Evolutionary conservation across 345 rosid genomes (phyloP).

Genomic region (Salix dunnii): DNA sequence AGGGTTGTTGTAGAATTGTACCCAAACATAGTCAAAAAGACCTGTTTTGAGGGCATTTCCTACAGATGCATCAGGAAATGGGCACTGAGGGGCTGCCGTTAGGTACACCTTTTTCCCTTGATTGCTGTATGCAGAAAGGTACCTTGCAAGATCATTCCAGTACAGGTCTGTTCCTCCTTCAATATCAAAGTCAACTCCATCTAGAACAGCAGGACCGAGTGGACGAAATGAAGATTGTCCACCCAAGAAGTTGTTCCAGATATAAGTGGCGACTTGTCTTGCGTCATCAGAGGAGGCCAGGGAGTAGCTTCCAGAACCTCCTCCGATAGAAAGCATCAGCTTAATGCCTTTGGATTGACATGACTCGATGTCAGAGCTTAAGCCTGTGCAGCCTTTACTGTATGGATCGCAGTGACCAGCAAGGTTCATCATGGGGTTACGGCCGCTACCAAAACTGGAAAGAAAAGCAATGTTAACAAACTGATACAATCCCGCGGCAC

Average conservation of each 20-base stretch:
- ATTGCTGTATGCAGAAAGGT: constrained; percentile 9
- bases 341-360: constrained; percentile 15
- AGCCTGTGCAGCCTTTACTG: constrained; percentile 2
- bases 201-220: constrained; percentile 4
- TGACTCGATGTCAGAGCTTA: constrained; percentile 12
- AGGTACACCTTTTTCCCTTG: constrained; percentile 9
- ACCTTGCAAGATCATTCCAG: constrained; percentile 9
- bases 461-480: constrained; percentile 17
- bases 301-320: not conserved
- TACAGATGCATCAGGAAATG: constrained; percentile 12
- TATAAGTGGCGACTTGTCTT: constrained; percentile 14
- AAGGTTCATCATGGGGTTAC: constrained; percentile 8
- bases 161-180: constrained; percentile 6
- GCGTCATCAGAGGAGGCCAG: constrained; percentile 20
- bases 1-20: constrained; percentile 7
- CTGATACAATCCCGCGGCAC: constrained; percentile 9
- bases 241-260: constrained; percentile 15
- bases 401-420: constrained; percentile 13
- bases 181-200: constrained; percentile 6
- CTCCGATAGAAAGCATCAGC: constrained; percentile 11
- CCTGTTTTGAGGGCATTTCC: constrained; percentile 5
- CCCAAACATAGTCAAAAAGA: constrained; percentile 13
- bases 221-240: constrained; percentile 6
- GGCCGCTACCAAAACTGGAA: constrained; percentile 9
- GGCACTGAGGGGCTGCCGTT: constrained; percentile 9